These are phyloP conservation scores for Patellaria atrata DNA, from an alignment of 495 filamentous ascomycete species.

Conservation along the genomic window DNA sequence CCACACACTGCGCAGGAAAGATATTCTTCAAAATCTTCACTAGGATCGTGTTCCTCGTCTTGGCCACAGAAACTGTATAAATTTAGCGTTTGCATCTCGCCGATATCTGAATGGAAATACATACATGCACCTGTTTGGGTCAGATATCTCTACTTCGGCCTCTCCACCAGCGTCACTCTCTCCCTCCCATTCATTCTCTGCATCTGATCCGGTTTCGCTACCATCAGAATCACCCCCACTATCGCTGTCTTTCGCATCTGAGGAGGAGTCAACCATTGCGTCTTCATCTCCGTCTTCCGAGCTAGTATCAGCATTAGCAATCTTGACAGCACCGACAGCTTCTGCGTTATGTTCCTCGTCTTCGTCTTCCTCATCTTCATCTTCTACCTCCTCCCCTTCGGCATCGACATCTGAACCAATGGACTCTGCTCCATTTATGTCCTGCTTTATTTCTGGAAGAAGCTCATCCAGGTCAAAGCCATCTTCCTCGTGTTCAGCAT, in stretches of 20 bases:
- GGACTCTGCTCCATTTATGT: slow-evolving; percentile 18
- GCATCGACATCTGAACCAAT: slow-evolving; percentile 36
- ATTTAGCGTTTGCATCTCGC: not conserved
- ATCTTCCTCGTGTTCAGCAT: slow-evolving; percentile 27
- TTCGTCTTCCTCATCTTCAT: slow-evolving; percentile 27
- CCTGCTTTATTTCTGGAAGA: slow-evolving; percentile 16
- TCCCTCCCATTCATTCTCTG: slow-evolving; percentile 51
- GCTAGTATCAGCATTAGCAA: slow-evolving; percentile 20
- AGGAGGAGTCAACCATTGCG: slow-evolving; percentile 10
- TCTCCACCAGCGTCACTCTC: slow-evolving; percentile 51
- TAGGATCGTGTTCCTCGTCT: slow-evolving; percentile 76
- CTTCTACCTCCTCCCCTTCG: slow-evolving; percentile 26
- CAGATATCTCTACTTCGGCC: slow-evolving; percentile 48
- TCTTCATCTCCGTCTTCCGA: slow-evolving; percentile 19
- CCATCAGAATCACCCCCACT: slow-evolving; percentile 31
- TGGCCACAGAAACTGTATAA: slow-evolving; percentile 55
- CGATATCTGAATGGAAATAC: slow-evolving; percentile 24
- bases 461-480: slow-evolving; percentile 24
- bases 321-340: slow-evolving; percentile 63
- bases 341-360: slow-evolving; percentile 39
- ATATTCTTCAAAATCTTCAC: slow-evolving; percentile 76
- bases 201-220: slow-evolving; percentile 53
- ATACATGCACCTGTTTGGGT: slow-evolving; percentile 50
- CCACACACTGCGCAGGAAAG: slow-evolving; percentile 68
- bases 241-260: slow-evolving; percentile 20